These are phyloP conservation scores for Colletotrichum navitas DNA, from an alignment of 2,329 filamentous ascomycete species.

Conservation along the genomic window DNA sequence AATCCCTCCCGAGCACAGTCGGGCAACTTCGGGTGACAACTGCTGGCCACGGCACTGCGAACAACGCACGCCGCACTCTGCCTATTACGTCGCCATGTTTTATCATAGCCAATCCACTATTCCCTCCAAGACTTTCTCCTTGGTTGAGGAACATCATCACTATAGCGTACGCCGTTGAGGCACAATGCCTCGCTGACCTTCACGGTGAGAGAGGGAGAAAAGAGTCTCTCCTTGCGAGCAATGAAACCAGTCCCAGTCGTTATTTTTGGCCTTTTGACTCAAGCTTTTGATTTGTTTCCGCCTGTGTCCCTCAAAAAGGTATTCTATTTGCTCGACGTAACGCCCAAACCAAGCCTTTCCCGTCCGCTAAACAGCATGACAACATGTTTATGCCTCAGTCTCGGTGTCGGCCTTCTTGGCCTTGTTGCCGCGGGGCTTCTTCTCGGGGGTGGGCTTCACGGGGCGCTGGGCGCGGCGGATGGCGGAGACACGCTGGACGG, in stretches of 20 bases:
- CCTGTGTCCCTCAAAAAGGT: conserved; percentile 40
- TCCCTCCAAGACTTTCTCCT: neutral
- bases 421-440: conserved; percentile 84
- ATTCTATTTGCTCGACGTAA: conserved; percentile 43
- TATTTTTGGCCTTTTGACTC: conserved; percentile 40
- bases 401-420: conserved; percentile 76
- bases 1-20: conserved; percentile 1
- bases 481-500: conserved; percentile 88
- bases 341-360: conserved; percentile 41
- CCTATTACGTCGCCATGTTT: neutral
- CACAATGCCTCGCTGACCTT: neutral
- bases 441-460: conserved; percentile 79
- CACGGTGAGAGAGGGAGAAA: neutral
- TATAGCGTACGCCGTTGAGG: neutral
- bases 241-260: conserved; percentile 32
- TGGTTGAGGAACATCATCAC: neutral
- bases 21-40: conserved; percentile 29
- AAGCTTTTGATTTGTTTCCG: conserved; percentile 41
- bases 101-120: neutral
- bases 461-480: conserved; percentile 83
- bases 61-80: conserved; percentile 1
- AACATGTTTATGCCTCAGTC: conserved; percentile 58
- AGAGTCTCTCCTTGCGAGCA: conserved; percentile 5
- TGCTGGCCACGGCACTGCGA: conserved; percentile 11
- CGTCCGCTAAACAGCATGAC: conserved; percentile 31